Evolutionary conservation across 768 basidiomycete species (phyloP).

Genomic region (Lactarius pseudohatsudake): DNA sequence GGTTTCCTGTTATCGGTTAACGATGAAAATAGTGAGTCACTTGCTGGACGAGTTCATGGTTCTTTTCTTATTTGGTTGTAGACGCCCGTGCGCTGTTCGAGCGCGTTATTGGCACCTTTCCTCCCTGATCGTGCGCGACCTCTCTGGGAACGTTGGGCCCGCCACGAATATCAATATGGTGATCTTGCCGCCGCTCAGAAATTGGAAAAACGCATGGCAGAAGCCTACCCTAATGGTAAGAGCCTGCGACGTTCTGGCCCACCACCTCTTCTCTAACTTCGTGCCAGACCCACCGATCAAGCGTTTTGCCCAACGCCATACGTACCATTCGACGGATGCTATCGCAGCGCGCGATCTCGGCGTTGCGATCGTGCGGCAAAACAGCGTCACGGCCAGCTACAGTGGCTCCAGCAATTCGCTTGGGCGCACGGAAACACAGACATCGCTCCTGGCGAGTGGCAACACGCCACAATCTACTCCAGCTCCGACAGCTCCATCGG

Average conservation of each 20-base stretch:
- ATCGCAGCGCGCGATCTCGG: conserved; percentile 90
- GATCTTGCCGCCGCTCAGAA: conserved; percentile 85
- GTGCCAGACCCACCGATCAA: conserved; percentile 82
- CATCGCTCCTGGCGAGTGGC: conserved; percentile 23
- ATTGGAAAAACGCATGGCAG: conserved; percentile 85
- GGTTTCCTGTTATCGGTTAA: conserved; percentile 93
- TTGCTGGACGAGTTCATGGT: conserved; percentile 6
- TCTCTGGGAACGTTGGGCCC: conserved; percentile 95
- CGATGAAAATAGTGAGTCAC: conserved; percentile 81
- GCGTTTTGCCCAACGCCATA: conserved; percentile 84
- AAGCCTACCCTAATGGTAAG: conserved; percentile 83
- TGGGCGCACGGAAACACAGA: conserved; percentile 28
- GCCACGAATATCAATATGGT: conserved; percentile 95
- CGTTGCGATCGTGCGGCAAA: conserved; percentile 51
- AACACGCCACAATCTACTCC: conserved; percentile 41
- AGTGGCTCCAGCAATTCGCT: conserved; percentile 24
- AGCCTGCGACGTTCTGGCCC: not conserved
- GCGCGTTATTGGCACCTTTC: conserved; percentile 74
- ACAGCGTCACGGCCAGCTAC: conserved; percentile 28
- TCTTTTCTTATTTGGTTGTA: conserved; percentile 37
- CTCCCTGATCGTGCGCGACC: conserved; percentile 75
- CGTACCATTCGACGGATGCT: conserved; percentile 80
- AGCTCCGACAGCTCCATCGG: conserved; percentile 36
- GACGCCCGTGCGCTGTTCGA: conserved; percentile 97
- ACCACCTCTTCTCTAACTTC: not conserved